Conservation (phyloP, 2,329 filamentous ascomycete species). For the Pseudogymnoascus sp. region DNA sequence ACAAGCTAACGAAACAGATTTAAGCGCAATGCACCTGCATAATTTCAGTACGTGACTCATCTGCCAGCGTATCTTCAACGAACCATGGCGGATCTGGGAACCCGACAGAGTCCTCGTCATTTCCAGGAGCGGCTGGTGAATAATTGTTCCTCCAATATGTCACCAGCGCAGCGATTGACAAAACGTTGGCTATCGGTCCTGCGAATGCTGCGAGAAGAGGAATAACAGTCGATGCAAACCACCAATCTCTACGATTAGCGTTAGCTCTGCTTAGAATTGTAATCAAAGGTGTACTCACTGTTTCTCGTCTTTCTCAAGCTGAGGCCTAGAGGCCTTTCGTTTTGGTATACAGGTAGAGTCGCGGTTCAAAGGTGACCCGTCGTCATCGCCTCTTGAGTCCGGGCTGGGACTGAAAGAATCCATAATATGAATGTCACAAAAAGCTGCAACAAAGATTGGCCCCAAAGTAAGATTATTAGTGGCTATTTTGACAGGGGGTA, state of each 20-base stretch:
- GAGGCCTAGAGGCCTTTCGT: not conserved
- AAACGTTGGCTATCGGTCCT: conserved; percentile 61
- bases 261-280: not conserved
- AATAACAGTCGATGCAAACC: conserved; percentile 38
- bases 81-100: conserved; percentile 58
- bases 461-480: not conserved
- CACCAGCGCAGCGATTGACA: conserved; percentile 61
- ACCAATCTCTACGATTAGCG: conserved; percentile 30
- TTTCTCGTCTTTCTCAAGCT: not conserved
- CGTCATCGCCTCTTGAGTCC: not conserved
- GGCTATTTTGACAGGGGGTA: not conserved
- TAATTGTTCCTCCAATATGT: conserved; percentile 53
- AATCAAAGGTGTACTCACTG: not conserved
- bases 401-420: not conserved
- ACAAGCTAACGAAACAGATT: conserved; percentile 56
- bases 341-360: not conserved
- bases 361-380: not conserved
- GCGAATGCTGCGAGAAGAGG: conserved; percentile 60
- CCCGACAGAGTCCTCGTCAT: conserved; percentile 45
- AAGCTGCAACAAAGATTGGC: not conserved
- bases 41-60: conserved; percentile 7
- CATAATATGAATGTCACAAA: not conserved
- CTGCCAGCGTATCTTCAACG: conserved; percentile 17
- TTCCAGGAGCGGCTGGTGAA: conserved; percentile 38
- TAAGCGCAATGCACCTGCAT: conserved; percentile 52